phyloP scores from a whole-genome alignment of 768 basidiomycete species.

The Collybiopsis luxurians region DNA sequence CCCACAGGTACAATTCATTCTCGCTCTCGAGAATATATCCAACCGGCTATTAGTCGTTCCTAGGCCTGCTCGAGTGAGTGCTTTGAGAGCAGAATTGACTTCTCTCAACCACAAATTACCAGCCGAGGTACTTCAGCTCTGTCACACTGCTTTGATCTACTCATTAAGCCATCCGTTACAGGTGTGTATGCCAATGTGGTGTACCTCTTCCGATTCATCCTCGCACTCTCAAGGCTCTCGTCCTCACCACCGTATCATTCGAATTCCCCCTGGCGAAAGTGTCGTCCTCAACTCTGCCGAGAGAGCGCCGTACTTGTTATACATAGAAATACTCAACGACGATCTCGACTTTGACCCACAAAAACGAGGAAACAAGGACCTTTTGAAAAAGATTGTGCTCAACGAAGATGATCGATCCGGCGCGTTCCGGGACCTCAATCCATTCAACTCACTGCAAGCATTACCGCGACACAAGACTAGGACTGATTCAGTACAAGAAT shows the following conservation, averaged over 20 bases:
- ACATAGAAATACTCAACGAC: conserved; percentile 85
- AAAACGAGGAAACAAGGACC: conserved; percentile 81
- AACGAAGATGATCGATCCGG: conserved; percentile 64
- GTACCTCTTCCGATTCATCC: conserved; percentile 63
- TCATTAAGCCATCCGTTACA: conserved; percentile 21
- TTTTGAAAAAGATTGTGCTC: conserved; percentile 70
- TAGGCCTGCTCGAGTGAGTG: conserved; percentile 91
- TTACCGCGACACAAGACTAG: conserved; percentile 16
- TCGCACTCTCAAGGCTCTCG: conserved; percentile 38
- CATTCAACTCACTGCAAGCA: conserved; percentile 30
- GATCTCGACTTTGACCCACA: conserved; percentile 92
- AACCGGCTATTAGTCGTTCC: conserved; percentile 91
- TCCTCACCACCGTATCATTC: conserved; percentile 92
- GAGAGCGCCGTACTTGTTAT: conserved; percentile 87
- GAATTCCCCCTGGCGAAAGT: conserved; percentile 96
- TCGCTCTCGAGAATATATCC: conserved; percentile 88
- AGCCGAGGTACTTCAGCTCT: conserved; percentile 65
- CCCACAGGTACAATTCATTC: conserved; percentile 76
- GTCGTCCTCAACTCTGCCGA: conserved; percentile 98
- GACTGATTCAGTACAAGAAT: conserved; percentile 20
- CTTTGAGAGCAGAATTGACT: conserved; percentile 94
- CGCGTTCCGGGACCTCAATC: conserved; percentile 52
- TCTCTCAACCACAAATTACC: conserved; percentile 94
- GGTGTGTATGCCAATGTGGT: conserved; percentile 92
- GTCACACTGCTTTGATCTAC: background rate